Evolutionary conservation across 257 asterid genomes (phyloP).

Genomic region (Solanum chaucha): DNA sequence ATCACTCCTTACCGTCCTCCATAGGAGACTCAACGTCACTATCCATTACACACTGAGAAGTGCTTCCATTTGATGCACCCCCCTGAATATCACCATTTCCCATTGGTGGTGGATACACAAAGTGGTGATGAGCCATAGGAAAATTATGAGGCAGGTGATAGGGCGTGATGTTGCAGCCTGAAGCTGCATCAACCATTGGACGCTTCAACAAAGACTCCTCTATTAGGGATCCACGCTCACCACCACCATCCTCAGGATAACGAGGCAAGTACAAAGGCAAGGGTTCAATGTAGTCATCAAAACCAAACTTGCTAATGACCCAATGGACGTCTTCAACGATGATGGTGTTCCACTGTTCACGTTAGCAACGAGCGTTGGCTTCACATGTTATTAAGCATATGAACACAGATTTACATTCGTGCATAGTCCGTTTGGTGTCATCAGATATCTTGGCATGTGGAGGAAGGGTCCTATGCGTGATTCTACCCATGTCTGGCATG

Average conservation of each 20-base stretch:
- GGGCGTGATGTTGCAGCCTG: constrained; percentile 14
- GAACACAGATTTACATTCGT: constrained; percentile 82
- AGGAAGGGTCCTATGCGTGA: constrained; percentile 79
- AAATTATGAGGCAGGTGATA: constrained; percentile 1
- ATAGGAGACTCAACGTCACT: constrained; percentile 19
- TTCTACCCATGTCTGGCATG: constrained; percentile 89
- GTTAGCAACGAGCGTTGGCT: constrained; percentile 87
- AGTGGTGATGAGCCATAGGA: constrained; percentile 43
- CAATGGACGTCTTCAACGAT: constrained; percentile 84
- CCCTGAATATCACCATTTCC: constrained; percentile 28
- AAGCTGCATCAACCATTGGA: constrained; percentile 22
- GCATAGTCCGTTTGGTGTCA: constrained; percentile 82
- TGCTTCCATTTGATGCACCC: constrained; percentile 35
- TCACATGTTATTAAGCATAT: constrained; percentile 90
- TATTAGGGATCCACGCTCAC: constrained; percentile 55
- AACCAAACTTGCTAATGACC: constrained; percentile 98
- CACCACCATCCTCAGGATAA: constrained; percentile 65
- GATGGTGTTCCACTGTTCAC: constrained; percentile 91
- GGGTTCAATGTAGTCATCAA: constrained; percentile 87
- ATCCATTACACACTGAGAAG: constrained; percentile 24
- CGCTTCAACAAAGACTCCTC: constrained; percentile 48
- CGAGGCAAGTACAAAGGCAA: constrained; percentile 68
- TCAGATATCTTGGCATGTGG: constrained; percentile 85
- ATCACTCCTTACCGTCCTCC: constrained; percentile 36
- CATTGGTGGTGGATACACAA: constrained; percentile 31